These are phyloP conservation scores for Thermochaetoides dissita DNA, from an alignment of 2,329 filamentous ascomycete species.

Conservation along the genomic window DNA sequence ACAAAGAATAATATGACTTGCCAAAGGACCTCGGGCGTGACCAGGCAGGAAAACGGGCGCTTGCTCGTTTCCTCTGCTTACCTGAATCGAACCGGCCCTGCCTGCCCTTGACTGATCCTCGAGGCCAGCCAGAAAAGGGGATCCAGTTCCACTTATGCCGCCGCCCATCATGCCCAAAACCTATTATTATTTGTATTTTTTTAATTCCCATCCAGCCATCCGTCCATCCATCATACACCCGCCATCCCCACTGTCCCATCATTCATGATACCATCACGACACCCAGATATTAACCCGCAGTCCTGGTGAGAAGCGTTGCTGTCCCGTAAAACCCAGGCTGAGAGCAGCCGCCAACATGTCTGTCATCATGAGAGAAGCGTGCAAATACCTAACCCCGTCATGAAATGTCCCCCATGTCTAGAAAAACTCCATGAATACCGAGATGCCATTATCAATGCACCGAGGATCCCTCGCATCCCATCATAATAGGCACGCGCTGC, in stretches of 20 bases:
- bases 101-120: too few relatives aligned
- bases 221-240: constrained; percentile 5
- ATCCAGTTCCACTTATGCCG: too few relatives aligned
- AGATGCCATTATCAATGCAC: constrained; percentile 13
- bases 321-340: not conserved
- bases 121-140: too few relatives aligned
- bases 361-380: not conserved
- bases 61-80: too few relatives aligned
- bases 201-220: not conserved
- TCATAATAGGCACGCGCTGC: too few relatives aligned
- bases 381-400: constrained; percentile 1
- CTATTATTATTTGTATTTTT: not conserved
- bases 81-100: too few relatives aligned
- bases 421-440: constrained; percentile 14
- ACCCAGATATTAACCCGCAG: not conserved
- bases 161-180: not conserved
- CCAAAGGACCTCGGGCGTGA: too few relatives aligned
- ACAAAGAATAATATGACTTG: too few relatives aligned
- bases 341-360: not conserved
- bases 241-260: not conserved
- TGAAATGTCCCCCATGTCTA: constrained; percentile 6
- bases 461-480: not conserved
- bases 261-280: constrained; percentile 3
- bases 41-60: too few relatives aligned
- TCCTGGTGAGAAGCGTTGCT: not conserved